phyloP scores from a whole-genome alignment of 2,329 filamentous ascomycete genomes.

The Westerdykella ornata region DNA sequence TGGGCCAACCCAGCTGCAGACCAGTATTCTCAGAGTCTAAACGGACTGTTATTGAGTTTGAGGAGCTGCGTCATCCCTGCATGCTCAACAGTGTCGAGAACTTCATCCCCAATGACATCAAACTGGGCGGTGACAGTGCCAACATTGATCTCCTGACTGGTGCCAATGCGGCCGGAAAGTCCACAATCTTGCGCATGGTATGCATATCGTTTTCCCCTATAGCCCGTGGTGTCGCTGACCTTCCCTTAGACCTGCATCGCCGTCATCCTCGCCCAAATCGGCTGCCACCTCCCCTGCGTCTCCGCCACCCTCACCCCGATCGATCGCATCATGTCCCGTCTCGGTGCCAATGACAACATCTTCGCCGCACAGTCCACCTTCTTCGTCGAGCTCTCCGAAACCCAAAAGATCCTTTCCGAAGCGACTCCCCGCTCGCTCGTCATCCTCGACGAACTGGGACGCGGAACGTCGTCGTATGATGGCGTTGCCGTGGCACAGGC shows the following conservation, averaged over 20 bases:
- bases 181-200: slow-evolving; percentile 90
- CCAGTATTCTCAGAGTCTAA: slow-evolving; percentile 81
- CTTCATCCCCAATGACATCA: slow-evolving; percentile 94
- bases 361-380: slow-evolving; percentile 97
- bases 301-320: slow-evolving; percentile 81
- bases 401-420: slow-evolving; percentile 94
- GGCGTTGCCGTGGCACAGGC: slow-evolving; percentile 95
- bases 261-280: slow-evolving; percentile 95
- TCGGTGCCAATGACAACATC: slow-evolving; percentile 97
- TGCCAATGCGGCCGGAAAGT: slow-evolving; percentile 95
- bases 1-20: slow-evolving; percentile 82
- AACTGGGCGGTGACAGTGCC: slow-evolving; percentile 69
- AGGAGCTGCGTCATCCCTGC: slow-evolving; percentile 89
- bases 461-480: slow-evolving; percentile 91
- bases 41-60: slow-evolving; percentile 81
- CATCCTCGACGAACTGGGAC: slow-evolving; percentile 91
- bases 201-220: slow-evolving; percentile 21
- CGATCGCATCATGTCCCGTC: slow-evolving; percentile 96
- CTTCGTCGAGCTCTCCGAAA: slow-evolving; percentile 95
- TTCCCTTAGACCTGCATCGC: slow-evolving; percentile 71
- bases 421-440: slow-evolving; percentile 90
- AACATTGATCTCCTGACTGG: slow-evolving; percentile 91
- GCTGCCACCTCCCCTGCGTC: slow-evolving; percentile 80
- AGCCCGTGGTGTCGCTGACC: not conserved
- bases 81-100: slow-evolving; percentile 83